Base-by-base conservation (phyloP, 352 stramenopile species). In the Phytophthora agathidicida region DNA sequence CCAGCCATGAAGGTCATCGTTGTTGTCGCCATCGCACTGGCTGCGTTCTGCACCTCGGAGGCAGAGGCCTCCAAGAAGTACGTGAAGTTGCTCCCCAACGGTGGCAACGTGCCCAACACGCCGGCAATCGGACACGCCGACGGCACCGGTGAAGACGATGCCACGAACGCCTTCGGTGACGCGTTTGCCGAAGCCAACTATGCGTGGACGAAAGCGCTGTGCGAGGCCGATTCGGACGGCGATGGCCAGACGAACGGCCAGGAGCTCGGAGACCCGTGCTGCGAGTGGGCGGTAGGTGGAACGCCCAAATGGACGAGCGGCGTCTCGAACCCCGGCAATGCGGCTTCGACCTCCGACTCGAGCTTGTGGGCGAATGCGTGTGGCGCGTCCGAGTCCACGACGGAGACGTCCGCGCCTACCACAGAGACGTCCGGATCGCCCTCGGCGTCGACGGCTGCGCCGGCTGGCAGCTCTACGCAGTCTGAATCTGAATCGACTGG, bases 161-260 rank as follows among this genome's bases (percentile, higher is more conserved):
- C 47, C 39, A 61, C 52, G 20, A 89, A 88, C 33, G 24, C 57
- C 7, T 73, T 73, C 44, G 58, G 64, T 30, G 22, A 65, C n/a
- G 64, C 36, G n/a, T 73, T 69, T 24, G 35, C 36, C 19, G 30
- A 30, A 11, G 47, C 43, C 0, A 49, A 47, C 24, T 39, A 60
- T 5, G 39, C 22, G 39, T 71, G 61, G 61, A 71, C 56, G 7
- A 38, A 35, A 8, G 47, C 6, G 9, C 23, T 71, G 20, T 67
- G 62, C 23, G 23, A 67, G 45, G 39, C 45, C 16, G 61, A 71
- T 43, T 24, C 60, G 27, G 83, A 94, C 31, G 75, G 77, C 22
- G 85, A 94, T 52, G 85, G 85, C 7, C 64, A 75, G 26, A 91
- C 82, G 17, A 94, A 94, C 64, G 84, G 84, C 37, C 57, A 91